Evolutionary conservation across 2,329 filamentous ascomycete genomes (phyloP), one percentile per base, ranked within the genome.

Genomic region (Eutypella sp.): DNA sequence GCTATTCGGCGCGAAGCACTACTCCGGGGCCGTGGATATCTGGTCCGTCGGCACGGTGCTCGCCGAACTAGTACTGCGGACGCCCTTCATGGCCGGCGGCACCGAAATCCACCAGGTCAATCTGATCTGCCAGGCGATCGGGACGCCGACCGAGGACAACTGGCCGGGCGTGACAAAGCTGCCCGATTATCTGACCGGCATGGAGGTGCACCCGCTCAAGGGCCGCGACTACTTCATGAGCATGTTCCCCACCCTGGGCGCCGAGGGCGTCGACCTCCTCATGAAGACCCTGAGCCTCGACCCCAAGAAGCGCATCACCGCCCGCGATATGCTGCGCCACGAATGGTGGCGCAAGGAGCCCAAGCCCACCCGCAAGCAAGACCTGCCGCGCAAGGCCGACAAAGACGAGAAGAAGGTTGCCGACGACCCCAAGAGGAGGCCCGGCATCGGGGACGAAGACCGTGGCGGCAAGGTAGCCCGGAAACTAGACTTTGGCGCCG

Each of bases 41-140:
- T 99, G 93, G 92, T 91, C 86, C 40, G 87, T 95, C 46, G 93
- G 89, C 41, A 83, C 89, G 62, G 90, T 99, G 10, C 93, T 99
- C 57, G 92, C 91, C 24, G 93, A 99, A 68, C 79, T 99, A 42
- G 75, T 96, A 47, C 75, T 92, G 48, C 82, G 93, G 43, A 81
- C 83, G 4, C 90, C 91, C 0, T 95, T 90, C 60, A 78, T 97
- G 47, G 83, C 88, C 1, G 90, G 89, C 2, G 84, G 88, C 62
- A 87, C 82, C 2, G 93, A 97, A 63, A 75, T 97, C 52, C 82
- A 92, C 59, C 91, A 96, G 71, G 79, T 97, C 54, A 77, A 81
- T 47, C 78, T 92, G 55, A 95, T 97, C 52, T 89, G 85, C 62
- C 82, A 89, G 59, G 83, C 84, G 44, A 82, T 97, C 52, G 93